These are phyloP conservation scores for Plectosphaerella cucumerina DNA, from an alignment of 2,329 filamentous ascomycete species.

Conservation along the genomic window DNA sequence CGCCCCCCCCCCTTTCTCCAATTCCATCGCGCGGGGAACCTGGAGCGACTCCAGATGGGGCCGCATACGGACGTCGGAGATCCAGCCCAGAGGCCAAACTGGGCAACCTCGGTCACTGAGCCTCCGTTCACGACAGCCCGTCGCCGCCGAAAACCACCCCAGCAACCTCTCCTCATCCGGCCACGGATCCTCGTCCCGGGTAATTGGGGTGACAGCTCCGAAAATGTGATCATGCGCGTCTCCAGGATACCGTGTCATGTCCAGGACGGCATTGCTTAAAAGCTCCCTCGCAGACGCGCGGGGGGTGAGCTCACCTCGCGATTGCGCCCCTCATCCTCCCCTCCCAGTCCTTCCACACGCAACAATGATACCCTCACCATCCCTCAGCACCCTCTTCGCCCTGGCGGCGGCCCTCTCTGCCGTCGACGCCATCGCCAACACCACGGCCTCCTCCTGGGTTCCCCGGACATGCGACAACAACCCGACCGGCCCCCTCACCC, in stretches of 20 bases:
- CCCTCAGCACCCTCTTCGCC: not conserved
- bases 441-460: not conserved
- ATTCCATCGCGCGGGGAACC: not conserved
- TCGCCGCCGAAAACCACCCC: not conserved
- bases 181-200: slow-evolving; percentile 1
- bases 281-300: not conserved
- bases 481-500: not conserved
- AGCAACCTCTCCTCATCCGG: not conserved
- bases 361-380: not conserved
- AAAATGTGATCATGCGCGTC: not conserved
- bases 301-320: not conserved
- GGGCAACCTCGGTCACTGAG: slow-evolving; percentile 3
- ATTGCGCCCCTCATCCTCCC: not conserved
- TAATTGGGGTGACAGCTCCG: not conserved
- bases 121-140: not conserved
- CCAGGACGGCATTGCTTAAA: not conserved
- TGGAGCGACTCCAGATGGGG: not conserved
- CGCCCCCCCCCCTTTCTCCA: not conserved
- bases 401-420: not conserved
- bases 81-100: slow-evolving; percentile 3
- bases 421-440: slow-evolving; percentile 1
- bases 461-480: not conserved
- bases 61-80: not conserved
- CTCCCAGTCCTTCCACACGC: not conserved
- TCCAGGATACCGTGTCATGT: slow-evolving; percentile 3